These are phyloP conservation scores for Nitzschia sp. DNA, from an alignment of 108 stramenopile species.

Conservation along the genomic window DNA sequence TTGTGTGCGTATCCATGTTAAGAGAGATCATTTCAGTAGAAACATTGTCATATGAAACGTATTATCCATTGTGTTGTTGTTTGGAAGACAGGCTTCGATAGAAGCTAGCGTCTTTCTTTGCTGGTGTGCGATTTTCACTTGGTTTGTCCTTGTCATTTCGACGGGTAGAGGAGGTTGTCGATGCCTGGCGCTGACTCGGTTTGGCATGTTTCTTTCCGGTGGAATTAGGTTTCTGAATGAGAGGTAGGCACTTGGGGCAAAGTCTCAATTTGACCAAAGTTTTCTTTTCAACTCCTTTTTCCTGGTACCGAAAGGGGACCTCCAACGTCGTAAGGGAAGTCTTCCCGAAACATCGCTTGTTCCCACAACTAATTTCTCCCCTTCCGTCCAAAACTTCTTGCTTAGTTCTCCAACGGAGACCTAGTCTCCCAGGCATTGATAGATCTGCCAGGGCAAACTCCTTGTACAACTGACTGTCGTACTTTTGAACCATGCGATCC, in stretches of 20 bases:
- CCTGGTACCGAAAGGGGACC: conserved; percentile 70
- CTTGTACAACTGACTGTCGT: conserved; percentile 74
- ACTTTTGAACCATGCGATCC: conserved; percentile 76
- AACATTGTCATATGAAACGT: too few species aligned
- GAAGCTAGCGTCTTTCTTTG: not conserved
- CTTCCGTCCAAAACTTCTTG: conserved; percentile 62
- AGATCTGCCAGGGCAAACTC: conserved; percentile 81
- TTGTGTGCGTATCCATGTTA: too few species aligned
- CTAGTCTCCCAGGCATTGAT: conserved; percentile 47
- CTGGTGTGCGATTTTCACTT: not conserved
- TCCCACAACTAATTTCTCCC: conserved; percentile 74
- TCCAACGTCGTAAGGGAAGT: conserved; percentile 37
- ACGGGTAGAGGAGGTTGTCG: not conserved
- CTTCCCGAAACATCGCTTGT: conserved; percentile 46
- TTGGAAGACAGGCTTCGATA: not conserved
- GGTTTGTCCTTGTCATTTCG: not conserved
- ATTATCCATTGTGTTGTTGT: too few species aligned
- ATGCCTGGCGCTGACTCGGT: not conserved
- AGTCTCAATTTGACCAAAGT: conserved; percentile 71
- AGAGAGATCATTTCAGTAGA: too few species aligned
- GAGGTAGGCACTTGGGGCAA: conserved; percentile 62
- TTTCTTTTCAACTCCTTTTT: conserved; percentile 46
- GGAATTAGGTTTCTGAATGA: conserved; percentile 24
- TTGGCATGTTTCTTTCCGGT: not conserved
- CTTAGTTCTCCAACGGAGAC: conserved; percentile 78